Evolutionary conservation across 2,329 filamentous ascomycete genomes (phyloP).

Genomic region (Alternaria sp.): DNA sequence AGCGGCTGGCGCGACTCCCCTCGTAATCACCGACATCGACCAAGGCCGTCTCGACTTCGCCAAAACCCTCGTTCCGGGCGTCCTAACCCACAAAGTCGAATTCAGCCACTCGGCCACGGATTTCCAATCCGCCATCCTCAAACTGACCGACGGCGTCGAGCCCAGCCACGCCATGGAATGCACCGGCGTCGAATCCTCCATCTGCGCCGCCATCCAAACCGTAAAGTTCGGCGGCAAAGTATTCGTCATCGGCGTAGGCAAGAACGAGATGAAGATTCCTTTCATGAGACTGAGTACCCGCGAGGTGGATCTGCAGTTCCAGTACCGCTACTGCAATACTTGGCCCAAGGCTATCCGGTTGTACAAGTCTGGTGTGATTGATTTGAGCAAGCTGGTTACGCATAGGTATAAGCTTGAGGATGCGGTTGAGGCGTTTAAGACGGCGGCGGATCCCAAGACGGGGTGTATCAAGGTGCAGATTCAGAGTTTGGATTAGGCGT

Average conservation of each 20-base stretch:
- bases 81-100: conserved; percentile 80
- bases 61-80: conserved; percentile 78
- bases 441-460: conserved; percentile 83
- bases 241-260: conserved; percentile 94
- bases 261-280: conserved; percentile 92
- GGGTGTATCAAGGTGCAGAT: conserved; percentile 99
- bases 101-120: conserved; percentile 69
- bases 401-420: conserved; percentile 86
- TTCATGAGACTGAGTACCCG: conserved; percentile 92
- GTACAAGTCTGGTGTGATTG: conserved; percentile 81
- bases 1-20: conserved; percentile 86
- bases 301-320: conserved; percentile 94
- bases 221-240: conserved; percentile 96
- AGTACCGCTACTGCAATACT: conserved; percentile 95
- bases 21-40: conserved; percentile 95
- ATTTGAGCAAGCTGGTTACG: conserved; percentile 82
- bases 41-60: conserved; percentile 84
- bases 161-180: conserved; percentile 87
- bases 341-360: conserved; percentile 94
- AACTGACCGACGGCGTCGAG: conserved; percentile 73
- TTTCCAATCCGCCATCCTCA: conserved; percentile 71
- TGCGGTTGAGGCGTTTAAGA: conserved; percentile 87
- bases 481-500: conserved; percentile 62
- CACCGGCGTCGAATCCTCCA: conserved; percentile 90
- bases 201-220: conserved; percentile 84